Percentiles rank a stretch among this genome's conserved stretches.
Conservation (phyloP, 257 asterid species). For the Striga asiatica region DNA sequence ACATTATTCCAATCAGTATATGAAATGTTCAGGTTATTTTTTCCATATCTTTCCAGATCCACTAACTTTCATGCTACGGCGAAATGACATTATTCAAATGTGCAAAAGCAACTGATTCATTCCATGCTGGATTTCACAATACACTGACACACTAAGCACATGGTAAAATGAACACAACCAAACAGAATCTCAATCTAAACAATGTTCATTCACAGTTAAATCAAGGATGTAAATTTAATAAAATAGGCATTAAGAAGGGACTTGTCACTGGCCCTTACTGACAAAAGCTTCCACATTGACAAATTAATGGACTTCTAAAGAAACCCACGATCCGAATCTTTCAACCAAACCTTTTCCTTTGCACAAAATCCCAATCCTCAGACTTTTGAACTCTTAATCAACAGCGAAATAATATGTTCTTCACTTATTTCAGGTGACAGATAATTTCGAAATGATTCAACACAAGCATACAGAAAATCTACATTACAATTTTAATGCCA, state of each 20-base stretch:
- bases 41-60: background rate
- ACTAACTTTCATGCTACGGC: background rate
- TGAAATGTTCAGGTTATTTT: background rate
- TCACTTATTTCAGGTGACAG: background rate
- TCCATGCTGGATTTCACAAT: background rate
- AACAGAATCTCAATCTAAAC: background rate
- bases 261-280: background rate
- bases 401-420: background rate
- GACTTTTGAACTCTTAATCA: background rate
- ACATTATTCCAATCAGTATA: background rate
- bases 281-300: background rate
- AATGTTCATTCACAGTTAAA: background rate
- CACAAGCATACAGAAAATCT: background rate
- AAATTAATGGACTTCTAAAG: background rate
- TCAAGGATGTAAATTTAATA: background rate
- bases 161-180: background rate
- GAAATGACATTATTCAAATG: background rate
- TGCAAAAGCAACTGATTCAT: background rate
- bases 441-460: background rate
- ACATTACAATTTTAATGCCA: background rate
- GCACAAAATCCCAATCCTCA: background rate
- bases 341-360: background rate
- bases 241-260: background rate
- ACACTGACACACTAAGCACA: background rate
- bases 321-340: background rate